A percentile compares a stretch with the other conserved stretches of the same genome.
Evolutionary conservation across 768 basidiomycete genomes (phyloP).

Genomic region (Suillus tomentosus): DNA sequence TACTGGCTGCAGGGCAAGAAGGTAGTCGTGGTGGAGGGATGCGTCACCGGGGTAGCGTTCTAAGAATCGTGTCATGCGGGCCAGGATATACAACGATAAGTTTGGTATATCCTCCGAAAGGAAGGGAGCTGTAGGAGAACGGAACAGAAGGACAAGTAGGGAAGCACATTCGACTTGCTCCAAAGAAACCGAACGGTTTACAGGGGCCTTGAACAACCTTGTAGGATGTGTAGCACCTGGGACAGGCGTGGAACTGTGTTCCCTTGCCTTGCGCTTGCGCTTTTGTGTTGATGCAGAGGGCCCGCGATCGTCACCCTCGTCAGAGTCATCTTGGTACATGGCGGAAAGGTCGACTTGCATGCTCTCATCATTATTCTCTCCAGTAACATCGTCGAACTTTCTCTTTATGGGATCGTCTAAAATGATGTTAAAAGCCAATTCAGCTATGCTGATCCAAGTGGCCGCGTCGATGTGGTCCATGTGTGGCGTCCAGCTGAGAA

Average conservation of each 20-base stretch:
- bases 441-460: constrained; percentile 68
- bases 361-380: constrained; percentile 27
- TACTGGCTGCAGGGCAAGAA: constrained; percentile 66
- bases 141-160: constrained; percentile 60
- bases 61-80: constrained; percentile 64
- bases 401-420: constrained; percentile 54
- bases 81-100: constrained; percentile 53
- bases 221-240: constrained; percentile 23
- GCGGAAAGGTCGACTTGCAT: constrained; percentile 21
- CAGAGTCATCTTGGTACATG: constrained; percentile 38
- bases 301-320: constrained; percentile 31
- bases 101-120: constrained; percentile 39
- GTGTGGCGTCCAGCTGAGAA: constrained; percentile 73
- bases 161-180: constrained; percentile 76
- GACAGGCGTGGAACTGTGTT: constrained; percentile 23
- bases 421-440: constrained; percentile 76
- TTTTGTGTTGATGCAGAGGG: constrained; percentile 16
- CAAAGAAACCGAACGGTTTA: constrained; percentile 38
- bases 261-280: constrained; percentile 30
- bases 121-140: constrained; percentile 60
- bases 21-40: constrained; percentile 75
- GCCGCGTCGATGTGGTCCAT: constrained; percentile 69
- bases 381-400: constrained; percentile 19
- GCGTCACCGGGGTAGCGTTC: constrained; percentile 69
- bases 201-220: constrained; percentile 24